Conservation (phyloP, 345 rosid genomes). For the Hibiscus syriacus region DNA sequence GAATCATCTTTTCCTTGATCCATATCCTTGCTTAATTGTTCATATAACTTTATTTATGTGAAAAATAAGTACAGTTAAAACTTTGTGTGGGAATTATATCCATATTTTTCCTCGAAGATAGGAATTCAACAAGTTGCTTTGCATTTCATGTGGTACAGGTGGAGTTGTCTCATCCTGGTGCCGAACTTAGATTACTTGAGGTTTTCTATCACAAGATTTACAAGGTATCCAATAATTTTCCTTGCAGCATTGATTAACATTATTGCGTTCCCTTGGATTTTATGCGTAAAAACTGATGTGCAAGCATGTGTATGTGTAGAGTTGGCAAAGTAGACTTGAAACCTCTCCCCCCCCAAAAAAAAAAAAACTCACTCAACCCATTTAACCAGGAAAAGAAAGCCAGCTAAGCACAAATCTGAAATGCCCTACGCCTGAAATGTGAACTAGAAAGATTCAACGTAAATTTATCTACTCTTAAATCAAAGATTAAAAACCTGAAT, state of each 20-base stretch:
- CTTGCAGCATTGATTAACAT: neutral
- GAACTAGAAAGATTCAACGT: too few species aligned
- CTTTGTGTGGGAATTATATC: neutral
- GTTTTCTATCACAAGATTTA: conserved; percentile 70
- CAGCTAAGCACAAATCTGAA: neutral
- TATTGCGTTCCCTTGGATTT: neutral
- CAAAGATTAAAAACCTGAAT: neutral
- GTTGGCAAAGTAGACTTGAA: neutral
- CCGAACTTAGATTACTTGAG: conserved; percentile 65
- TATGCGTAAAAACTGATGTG: neutral
- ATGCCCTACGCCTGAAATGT: neutral
- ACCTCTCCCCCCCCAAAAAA: too few species aligned
- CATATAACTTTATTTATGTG: neutral
- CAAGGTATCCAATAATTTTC: conserved; percentile 34
- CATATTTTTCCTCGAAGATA: neutral
- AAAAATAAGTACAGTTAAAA: neutral
- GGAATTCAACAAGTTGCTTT: neutral
- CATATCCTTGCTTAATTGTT: neutral
- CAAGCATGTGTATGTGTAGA: neutral
- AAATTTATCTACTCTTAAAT: neutral
- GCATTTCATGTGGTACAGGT: conserved; percentile 32
- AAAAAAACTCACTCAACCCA: neutral
- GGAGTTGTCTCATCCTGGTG: conserved; percentile 53
- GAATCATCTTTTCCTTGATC: neutral
- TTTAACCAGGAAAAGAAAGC: neutral